Conservation (phyloP, 1,284 basidiomycete genomes). For the Puccinia novopanici region DNA sequence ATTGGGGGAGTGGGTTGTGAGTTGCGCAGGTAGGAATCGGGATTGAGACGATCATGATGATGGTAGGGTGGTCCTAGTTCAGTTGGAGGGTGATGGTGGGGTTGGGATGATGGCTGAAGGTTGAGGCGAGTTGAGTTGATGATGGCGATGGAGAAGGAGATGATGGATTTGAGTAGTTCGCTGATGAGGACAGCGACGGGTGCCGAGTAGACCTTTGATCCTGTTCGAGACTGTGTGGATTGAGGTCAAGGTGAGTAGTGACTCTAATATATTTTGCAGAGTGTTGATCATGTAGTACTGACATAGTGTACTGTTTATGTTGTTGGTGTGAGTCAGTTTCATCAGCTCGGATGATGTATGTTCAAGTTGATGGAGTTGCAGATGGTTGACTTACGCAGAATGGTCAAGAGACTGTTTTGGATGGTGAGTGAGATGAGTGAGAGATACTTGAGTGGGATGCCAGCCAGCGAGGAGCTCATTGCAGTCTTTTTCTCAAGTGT, state of each 20-base stretch:
- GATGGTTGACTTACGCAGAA: constrained; percentile 82
- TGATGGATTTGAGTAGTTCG: constrained; percentile 84
- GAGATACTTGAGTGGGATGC: constrained; percentile 73
- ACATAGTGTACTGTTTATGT: background rate
- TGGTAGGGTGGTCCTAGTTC: too few relatives aligned
- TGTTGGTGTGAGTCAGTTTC: background rate
- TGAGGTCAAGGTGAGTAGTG: background rate
- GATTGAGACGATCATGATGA: too few relatives aligned
- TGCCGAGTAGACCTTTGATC: constrained; percentile 71
- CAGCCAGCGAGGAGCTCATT: too few relatives aligned
- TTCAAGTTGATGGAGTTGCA: background rate
- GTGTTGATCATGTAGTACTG: background rate
- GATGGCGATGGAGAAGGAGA: constrained; percentile 72
- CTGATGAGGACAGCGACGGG: constrained; percentile 88
- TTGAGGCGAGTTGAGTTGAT: background rate
- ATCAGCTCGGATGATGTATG: background rate
- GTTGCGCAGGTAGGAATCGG: background rate
- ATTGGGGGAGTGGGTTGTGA: background rate
- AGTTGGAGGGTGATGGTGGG: background rate
- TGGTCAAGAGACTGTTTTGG: constrained; percentile 84
- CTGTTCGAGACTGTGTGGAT: constrained; percentile 56
- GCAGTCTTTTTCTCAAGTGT: too few relatives aligned
- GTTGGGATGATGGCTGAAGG: background rate
- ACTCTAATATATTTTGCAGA: too few relatives aligned
- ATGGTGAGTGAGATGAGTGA: constrained; percentile 87